phyloP scores from a whole-genome alignment of 306 rosid species.

The Quercus bicolor region DNA sequence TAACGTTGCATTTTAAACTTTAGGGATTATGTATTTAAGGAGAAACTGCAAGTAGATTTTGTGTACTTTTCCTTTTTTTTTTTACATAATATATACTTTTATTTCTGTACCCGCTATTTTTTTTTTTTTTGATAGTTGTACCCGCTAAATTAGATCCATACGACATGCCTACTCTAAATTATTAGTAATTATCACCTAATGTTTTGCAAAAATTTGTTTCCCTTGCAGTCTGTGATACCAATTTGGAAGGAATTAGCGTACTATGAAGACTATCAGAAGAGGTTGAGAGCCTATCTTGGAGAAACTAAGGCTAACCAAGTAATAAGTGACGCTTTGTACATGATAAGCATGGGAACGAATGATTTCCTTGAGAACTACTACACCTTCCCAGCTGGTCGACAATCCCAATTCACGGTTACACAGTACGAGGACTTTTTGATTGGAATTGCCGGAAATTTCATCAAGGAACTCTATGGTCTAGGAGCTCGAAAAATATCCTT shows the following conservation, averaged over 20 bases:
- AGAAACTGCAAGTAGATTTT: too few species aligned
- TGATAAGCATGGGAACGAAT: constrained; percentile 80
- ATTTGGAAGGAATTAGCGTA: constrained; percentile 72
- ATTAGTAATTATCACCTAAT: not conserved
- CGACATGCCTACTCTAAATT: not conserved
- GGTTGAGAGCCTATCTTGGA: constrained; percentile 51
- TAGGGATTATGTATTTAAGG: too few species aligned
- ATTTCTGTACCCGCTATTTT: not conserved
- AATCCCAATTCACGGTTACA: constrained; percentile 42
- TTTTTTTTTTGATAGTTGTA: too few species aligned
- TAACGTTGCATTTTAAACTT: too few species aligned
- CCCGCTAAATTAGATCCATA: not conserved
- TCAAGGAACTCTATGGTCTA: constrained; percentile 46
- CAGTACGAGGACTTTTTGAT: constrained; percentile 54
- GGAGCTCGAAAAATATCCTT: constrained; percentile 87
- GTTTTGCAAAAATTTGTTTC: not conserved
- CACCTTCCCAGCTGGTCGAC: constrained; percentile 42
- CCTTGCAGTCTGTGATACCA: constrained; percentile 77
- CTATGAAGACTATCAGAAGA: constrained; percentile 68
- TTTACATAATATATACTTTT: not conserved
- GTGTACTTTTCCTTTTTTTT: too few species aligned
- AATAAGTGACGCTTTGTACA: constrained; percentile 52
- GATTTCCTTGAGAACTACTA: constrained; percentile 90
- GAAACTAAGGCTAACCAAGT: constrained; percentile 38
- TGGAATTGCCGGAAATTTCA: constrained; percentile 61